Conservation (phyloP, 768 basidiomycete genomes). For the Suillus variegatus region DNA sequence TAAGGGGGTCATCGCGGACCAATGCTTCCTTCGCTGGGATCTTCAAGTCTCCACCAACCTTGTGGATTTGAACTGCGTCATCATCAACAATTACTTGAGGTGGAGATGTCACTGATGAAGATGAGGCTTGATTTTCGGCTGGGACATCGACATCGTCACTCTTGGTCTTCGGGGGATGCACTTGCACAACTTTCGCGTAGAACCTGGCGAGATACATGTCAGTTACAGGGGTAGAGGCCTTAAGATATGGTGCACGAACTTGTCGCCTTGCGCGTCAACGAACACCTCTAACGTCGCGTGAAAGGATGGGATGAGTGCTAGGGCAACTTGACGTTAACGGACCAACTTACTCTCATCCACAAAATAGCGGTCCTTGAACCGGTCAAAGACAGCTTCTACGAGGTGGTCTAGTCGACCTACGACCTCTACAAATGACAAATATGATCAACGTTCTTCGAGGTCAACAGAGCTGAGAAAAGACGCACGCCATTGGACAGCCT, state of each 20-base stretch:
- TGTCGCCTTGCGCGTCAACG: slow-evolving; percentile 85
- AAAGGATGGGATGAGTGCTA: slow-evolving; percentile 20
- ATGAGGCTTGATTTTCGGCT: slow-evolving; percentile 25
- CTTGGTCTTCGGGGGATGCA: slow-evolving; percentile 66
- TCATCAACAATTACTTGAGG: slow-evolving; percentile 43
- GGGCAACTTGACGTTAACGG: slow-evolving; percentile 9
- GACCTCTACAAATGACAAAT: slow-evolving; percentile 64
- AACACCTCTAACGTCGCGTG: slow-evolving; percentile 62
- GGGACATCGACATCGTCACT: slow-evolving; percentile 40
- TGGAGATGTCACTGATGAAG: slow-evolving; percentile 52
- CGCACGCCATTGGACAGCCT: slow-evolving; percentile 96
- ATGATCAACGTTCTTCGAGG: slow-evolving; percentile 14
- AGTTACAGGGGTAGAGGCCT: slow-evolving; percentile 6
- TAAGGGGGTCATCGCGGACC: slow-evolving; percentile 71
- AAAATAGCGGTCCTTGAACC: slow-evolving; percentile 96
- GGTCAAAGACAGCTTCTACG: slow-evolving; percentile 92
- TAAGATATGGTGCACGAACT: slow-evolving; percentile 49
- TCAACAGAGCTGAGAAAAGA: slow-evolving; percentile 31
- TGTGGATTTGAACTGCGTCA: slow-evolving; percentile 59
- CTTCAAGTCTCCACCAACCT: slow-evolving; percentile 78
- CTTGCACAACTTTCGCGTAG: slow-evolving; percentile 77
- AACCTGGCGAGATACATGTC: slow-evolving; percentile 52
- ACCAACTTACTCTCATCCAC: slow-evolving; percentile 77
- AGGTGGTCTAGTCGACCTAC: slow-evolving; percentile 95
- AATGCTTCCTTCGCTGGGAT: slow-evolving; percentile 70